These are phyloP conservation scores for Russula virescens DNA, from an alignment of 768 basidiomycete genomes.

Conservation along the genomic window DNA sequence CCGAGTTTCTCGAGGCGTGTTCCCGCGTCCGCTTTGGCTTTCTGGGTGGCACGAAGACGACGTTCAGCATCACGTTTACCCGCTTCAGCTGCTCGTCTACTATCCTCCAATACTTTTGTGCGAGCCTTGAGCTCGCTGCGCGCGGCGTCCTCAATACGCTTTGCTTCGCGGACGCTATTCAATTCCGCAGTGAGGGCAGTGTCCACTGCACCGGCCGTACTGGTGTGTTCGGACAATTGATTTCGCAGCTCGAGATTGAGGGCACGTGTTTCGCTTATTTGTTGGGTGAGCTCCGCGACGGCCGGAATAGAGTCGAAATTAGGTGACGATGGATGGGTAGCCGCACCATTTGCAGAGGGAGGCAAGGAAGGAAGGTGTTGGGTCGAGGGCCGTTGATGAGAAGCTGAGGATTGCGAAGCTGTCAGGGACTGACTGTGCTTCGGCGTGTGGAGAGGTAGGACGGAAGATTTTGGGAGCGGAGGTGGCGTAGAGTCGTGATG, in stretches of 20 bases:
- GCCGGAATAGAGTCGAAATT: constrained; percentile 56
- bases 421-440: constrained; percentile 32
- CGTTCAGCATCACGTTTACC: constrained; percentile 83
- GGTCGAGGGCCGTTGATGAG: constrained; percentile 18
- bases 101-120: constrained; percentile 82
- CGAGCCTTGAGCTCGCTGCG: constrained; percentile 75
- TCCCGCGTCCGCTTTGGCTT: constrained; percentile 54
- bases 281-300: constrained; percentile 67
- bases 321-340: constrained; percentile 34
- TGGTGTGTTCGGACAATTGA: constrained; percentile 52
- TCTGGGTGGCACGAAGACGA: constrained; percentile 66
- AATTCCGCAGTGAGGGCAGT: constrained; percentile 57
- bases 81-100: constrained; percentile 76
- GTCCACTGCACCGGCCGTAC: constrained; percentile 42
- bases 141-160: constrained; percentile 76
- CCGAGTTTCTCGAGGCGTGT: constrained; percentile 51
- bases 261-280: constrained; percentile 58
- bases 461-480: constrained; percentile 76
- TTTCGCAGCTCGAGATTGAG: constrained; percentile 61
- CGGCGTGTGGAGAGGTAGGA: constrained; percentile 67
- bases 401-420: constrained; percentile 20
- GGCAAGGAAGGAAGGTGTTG: constrained; percentile 17
- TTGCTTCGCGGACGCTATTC: constrained; percentile 70
- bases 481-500: constrained; percentile 70
- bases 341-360: constrained; percentile 14